phyloP scores from a whole-genome alignment of 345 rosid species.

The Physaria fendleri region DNA sequence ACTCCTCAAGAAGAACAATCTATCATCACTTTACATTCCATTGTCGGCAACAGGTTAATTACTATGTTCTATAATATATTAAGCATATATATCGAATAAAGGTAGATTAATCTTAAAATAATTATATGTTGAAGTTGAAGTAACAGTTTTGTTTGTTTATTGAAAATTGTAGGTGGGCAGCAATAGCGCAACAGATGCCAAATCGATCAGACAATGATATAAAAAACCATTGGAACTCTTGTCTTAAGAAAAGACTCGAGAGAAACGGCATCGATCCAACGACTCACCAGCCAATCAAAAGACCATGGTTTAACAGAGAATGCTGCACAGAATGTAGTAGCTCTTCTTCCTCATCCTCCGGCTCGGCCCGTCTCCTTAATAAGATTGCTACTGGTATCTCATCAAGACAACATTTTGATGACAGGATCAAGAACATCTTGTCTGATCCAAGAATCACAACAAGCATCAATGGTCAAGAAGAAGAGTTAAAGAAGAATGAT shows the following conservation, averaged over 20 bases:
- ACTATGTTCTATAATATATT: not conserved
- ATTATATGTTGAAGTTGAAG: too few species aligned
- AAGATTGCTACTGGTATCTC: constrained; percentile 9
- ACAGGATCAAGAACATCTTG: constrained; percentile 17
- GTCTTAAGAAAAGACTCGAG: constrained; percentile 27
- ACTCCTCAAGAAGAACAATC: constrained; percentile 10
- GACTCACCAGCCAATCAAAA: constrained; percentile 15
- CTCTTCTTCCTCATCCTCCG: not conserved
- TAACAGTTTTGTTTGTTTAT: not conserved
- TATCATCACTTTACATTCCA: constrained; percentile 2
- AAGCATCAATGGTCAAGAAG: not conserved
- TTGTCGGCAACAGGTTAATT: constrained; percentile 13
- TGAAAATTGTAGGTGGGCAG: constrained; percentile 18
- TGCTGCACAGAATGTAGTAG: not conserved
- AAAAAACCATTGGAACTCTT: constrained; percentile 31
- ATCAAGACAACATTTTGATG: not conserved
- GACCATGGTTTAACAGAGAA: not conserved
- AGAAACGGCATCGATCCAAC: constrained; percentile 20
- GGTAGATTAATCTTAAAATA: not conserved
- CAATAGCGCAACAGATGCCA: constrained; percentile 23
- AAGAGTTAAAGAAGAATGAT: not conserved
- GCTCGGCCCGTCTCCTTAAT: constrained; percentile 12
- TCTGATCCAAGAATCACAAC: not conserved
- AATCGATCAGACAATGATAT: constrained; percentile 31
- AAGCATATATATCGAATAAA: not conserved